These are phyloP conservation scores for Coemansia guatemalensis DNA, from an alignment of 192 early-diverging fungal species.

Conservation along the genomic window DNA sequence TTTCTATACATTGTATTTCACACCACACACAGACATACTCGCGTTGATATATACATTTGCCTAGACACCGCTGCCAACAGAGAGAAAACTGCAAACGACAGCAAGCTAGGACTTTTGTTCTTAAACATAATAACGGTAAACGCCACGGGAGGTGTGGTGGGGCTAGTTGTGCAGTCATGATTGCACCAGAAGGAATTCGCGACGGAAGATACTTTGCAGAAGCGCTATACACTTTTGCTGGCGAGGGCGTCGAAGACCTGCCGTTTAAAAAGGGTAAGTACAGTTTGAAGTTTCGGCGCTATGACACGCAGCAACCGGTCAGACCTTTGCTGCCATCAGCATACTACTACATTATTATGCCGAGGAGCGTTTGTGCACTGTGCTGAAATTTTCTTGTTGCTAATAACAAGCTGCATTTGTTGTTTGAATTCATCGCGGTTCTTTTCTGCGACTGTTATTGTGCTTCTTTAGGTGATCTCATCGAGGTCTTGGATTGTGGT, in stretches of 20 bases:
- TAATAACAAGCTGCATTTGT: not conserved
- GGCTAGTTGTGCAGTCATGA: constrained; percentile 18
- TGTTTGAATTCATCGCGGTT: not conserved
- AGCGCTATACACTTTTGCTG: constrained; percentile 55
- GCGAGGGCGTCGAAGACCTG: constrained; percentile 53
- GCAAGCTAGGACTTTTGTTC: not conserved
- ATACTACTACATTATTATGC: not conserved
- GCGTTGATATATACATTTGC: not conserved
- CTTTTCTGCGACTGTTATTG: constrained; percentile 5
- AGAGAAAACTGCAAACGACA: not conserved
- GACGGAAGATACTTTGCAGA: constrained; percentile 51
- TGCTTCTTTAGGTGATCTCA: constrained; percentile 34
- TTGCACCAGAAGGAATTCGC: constrained; percentile 54
- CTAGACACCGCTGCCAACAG: not conserved
- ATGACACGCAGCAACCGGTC: not conserved
- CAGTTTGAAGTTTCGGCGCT: not conserved
- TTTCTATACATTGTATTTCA: constrained; percentile 4
- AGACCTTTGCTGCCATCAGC: not conserved
- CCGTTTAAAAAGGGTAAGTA: constrained; percentile 51
- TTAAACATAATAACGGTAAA: constrained; percentile 1
- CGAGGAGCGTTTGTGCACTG: not conserved
- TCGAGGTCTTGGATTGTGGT: constrained; percentile 52
- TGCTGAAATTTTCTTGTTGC: not conserved
- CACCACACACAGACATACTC: not conserved
- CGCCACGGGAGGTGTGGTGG: not conserved